phyloP scores from a whole-genome alignment of 306 rosid genomes.

The Rosa rugosa region DNA sequence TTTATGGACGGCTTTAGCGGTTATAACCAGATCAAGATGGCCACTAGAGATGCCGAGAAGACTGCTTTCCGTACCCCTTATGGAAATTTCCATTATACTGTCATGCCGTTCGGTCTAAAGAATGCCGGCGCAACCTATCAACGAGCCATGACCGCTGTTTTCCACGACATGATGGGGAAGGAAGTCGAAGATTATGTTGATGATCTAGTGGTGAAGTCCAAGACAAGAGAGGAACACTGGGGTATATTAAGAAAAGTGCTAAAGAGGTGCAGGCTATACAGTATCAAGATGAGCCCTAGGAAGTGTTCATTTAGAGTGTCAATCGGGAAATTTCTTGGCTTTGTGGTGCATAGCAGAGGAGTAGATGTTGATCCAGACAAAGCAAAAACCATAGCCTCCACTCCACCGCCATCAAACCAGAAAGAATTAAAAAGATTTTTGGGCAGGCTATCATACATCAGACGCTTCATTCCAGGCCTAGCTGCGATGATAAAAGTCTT shows the following conservation, averaged over 20 bases:
- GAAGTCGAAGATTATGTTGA: background rate
- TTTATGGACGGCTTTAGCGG: background rate
- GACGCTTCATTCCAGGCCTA: too few species aligned
- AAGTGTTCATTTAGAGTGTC: too few species aligned
- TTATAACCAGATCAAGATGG: background rate
- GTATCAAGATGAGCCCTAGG: background rate
- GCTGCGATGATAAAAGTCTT: too few species aligned
- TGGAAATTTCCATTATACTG: background rate
- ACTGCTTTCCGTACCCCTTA: background rate
- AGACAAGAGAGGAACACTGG: background rate
- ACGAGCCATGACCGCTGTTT: background rate
- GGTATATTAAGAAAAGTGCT: background rate
- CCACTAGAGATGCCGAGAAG: background rate
- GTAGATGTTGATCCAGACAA: too few species aligned
- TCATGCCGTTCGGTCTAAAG: background rate
- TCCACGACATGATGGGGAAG: background rate
- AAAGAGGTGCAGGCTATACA: background rate
- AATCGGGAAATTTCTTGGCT: too few species aligned
- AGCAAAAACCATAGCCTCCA: too few species aligned
- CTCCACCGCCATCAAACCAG: too few species aligned
- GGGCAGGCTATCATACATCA: too few species aligned
- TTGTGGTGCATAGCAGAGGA: too few species aligned
- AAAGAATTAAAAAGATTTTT: too few species aligned
- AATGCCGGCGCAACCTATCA: background rate
- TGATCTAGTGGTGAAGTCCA: background rate